A percentile compares a stretch with the other conserved stretches of the same genome.
Conservation (phyloP, 306 rosid genomes). For the Lathyrus oleraceus region DNA sequence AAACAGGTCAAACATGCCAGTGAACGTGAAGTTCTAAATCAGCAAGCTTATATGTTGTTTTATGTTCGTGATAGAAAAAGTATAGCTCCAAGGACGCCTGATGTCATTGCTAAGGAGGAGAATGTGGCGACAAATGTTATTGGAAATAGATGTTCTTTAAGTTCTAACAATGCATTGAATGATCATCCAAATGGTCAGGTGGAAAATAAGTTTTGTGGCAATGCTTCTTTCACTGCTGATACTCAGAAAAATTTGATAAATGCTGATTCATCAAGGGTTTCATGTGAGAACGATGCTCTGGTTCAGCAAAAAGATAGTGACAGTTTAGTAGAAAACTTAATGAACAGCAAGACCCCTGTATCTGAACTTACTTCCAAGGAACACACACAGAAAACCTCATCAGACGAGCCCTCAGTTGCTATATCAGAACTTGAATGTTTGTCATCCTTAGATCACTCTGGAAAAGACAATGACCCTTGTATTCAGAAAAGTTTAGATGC, state of each 20-base stretch:
- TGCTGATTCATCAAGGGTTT: constrained; percentile 36
- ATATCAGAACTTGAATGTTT: constrained; percentile 40
- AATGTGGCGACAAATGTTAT: constrained; percentile 42
- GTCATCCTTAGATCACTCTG: constrained; percentile 32
- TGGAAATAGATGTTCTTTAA: constrained; percentile 37
- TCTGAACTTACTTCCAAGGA: constrained; percentile 37
- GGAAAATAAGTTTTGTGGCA: constrained; percentile 36
- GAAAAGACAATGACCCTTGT: constrained; percentile 24
- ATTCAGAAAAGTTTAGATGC: constrained; percentile 31
- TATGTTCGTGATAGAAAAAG: constrained; percentile 85
- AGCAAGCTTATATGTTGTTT: constrained; percentile 97
- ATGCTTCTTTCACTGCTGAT: constrained; percentile 32
- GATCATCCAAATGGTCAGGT: constrained; percentile 42
- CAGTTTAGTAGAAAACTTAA: constrained; percentile 30
- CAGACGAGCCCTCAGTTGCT: constrained; percentile 28
- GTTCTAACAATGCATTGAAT: constrained; percentile 43
- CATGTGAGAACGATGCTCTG: constrained; percentile 34
- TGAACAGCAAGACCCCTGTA: constrained; percentile 35
- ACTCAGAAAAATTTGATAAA: constrained; percentile 41
- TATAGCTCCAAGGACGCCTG: constrained; percentile 52
- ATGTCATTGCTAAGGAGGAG: constrained; percentile 52
- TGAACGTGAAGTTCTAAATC: constrained; percentile 75
- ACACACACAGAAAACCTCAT: constrained; percentile 23
- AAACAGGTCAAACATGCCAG: constrained; percentile 74
- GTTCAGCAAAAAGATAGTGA: constrained; percentile 29